Evolutionary conservation across 495 filamentous ascomycete species (phyloP), one percentile per base, ranked within the genome.

Genomic region (Margaritispora aquatica): DNA sequence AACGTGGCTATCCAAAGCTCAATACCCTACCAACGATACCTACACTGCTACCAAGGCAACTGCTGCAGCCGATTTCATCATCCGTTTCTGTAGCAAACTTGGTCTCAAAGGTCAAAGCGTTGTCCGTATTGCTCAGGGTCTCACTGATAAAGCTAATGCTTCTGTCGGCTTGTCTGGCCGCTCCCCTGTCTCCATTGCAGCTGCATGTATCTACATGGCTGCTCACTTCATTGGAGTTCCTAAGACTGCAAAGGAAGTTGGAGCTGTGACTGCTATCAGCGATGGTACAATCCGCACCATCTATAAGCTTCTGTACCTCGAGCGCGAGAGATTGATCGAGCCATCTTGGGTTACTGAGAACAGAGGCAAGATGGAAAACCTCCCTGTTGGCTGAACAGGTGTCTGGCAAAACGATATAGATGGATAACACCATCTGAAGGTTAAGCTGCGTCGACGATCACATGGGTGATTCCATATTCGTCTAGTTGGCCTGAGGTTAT

Each of bases 231-330:
- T 92, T 80, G 89, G 86, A 49, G 78, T 89, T 38, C 72, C 81
- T n/a, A 88, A 87, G 69, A 78, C 81, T 5, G 84, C 92, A 41
- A 94, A 93, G 71, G 88, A 96, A 55, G 96, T 97, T 62, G 86
- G 87, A 0, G 57, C 60, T 1, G 86, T 94, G 19, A 88, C 87
- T 3, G 88, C 89, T 59, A 94, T 97, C 26, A 96, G 90, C 67
- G 94, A 98, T 65, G 92, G 92, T 49, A 98, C 94, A 1, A 96
- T 98, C 62, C 88, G 92, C 50, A 92, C 89, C 50, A 91, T 95
- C 0, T 98, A 97, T 76, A 93, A 94, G 68, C 82, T 87, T 66
- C 80, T 98, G 47, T 90, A 90, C 67, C 74, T 77, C 7, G 83
- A 85, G 48, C 82, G 84, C 19, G 87, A 94, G 62, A 74, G 81